phyloP scores from a whole-genome alignment of 2,329 filamentous ascomycete species.

The Claviceps capensis region DNA sequence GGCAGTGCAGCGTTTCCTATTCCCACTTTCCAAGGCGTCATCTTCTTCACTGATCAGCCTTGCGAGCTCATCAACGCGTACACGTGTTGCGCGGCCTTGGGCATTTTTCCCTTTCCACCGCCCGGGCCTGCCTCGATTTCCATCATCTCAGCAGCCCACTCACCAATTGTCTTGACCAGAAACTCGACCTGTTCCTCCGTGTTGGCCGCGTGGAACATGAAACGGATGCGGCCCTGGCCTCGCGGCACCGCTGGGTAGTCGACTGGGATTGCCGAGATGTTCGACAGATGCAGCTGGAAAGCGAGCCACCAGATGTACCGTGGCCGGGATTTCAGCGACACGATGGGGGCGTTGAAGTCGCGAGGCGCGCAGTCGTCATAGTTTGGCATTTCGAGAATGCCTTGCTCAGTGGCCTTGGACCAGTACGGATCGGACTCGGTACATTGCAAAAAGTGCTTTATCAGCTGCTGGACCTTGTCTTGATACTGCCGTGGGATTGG shows the following conservation, averaged over 20 bases:
- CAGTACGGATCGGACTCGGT: slow-evolving; percentile 13
- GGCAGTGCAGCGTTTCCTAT: no score
- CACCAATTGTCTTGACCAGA: slow-evolving; percentile 2
- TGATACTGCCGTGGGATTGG: background rate
- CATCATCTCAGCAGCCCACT: slow-evolving; percentile 9
- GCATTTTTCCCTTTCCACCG: background rate
- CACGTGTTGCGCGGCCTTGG: background rate
- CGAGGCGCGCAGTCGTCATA: slow-evolving; percentile 14
- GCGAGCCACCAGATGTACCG: slow-evolving; percentile 12
- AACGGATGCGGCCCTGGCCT: slow-evolving; percentile 22
- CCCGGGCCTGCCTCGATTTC: slow-evolving; percentile 2
- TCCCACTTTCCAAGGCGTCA: no score
- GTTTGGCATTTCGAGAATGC: slow-evolving; percentile 16
- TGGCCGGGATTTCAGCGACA: slow-evolving; percentile 15
- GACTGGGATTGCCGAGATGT: slow-evolving; percentile 15
- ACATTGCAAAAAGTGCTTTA: slow-evolving; percentile 14
- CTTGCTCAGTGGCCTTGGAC: slow-evolving; percentile 10
- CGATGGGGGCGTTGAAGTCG: slow-evolving; percentile 15
- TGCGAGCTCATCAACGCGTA: background rate
- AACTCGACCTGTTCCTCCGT: slow-evolving; percentile 19
- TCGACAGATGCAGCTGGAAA: slow-evolving; percentile 12
- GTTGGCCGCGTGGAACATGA: slow-evolving; percentile 28
- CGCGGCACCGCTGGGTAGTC: slow-evolving; percentile 25
- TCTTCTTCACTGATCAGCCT: background rate
- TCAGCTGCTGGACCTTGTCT: slow-evolving; percentile 12